Percentiles rank a stretch among this genome's conserved stretches.
These are phyloP conservation scores for Endotrypanum monterogeii DNA, from an alignment of 208 protist species.

Conservation along the genomic window DNA sequence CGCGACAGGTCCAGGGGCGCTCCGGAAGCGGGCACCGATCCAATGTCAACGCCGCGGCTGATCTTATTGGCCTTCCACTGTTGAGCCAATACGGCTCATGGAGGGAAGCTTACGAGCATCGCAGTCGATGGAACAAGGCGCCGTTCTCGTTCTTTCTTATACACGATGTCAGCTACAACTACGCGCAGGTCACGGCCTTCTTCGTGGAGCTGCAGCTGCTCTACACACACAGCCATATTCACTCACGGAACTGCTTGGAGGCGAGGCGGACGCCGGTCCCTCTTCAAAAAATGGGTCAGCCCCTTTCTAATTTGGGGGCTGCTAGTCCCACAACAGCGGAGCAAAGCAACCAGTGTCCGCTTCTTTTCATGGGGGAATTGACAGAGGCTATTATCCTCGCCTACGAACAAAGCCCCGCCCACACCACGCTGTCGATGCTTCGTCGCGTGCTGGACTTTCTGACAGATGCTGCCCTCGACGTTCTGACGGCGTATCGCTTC, in stretches of 20 bases:
- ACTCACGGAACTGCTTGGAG: conserved; percentile 49
- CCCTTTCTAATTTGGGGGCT: conserved; percentile 15
- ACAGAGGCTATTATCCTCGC: conserved; percentile 80
- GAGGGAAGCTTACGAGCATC: conserved; percentile 81
- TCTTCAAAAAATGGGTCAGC: conserved; percentile 29
- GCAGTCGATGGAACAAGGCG: conserved; percentile 57
- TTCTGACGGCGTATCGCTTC: conserved; percentile 66
- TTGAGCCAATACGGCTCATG: conserved; percentile 88
- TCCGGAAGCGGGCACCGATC: not conserved
- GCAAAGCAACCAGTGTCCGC: conserved; percentile 50
- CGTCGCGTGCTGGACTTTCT: conserved; percentile 70
- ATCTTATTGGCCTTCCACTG: conserved; percentile 72
- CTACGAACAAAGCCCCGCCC: conserved; percentile 73
- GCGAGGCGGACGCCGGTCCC: conserved; percentile 27
- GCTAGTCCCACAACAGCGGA: conserved; percentile 27
- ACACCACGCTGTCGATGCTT: conserved; percentile 69
- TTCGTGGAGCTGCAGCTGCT: conserved; percentile 72
- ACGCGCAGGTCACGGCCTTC: conserved; percentile 75
- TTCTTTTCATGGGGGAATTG: conserved; percentile 67
- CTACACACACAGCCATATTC: conserved; percentile 45
- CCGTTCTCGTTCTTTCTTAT: conserved; percentile 88
- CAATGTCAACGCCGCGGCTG: conserved; percentile 21
- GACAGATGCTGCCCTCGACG: conserved; percentile 74
- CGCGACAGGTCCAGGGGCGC: conserved; percentile 33
- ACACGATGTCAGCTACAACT: conserved; percentile 83